Base-by-base conservation (phyloP, 2,329 filamentous ascomycete species). In the Ceratocystis huliohia region DNA sequence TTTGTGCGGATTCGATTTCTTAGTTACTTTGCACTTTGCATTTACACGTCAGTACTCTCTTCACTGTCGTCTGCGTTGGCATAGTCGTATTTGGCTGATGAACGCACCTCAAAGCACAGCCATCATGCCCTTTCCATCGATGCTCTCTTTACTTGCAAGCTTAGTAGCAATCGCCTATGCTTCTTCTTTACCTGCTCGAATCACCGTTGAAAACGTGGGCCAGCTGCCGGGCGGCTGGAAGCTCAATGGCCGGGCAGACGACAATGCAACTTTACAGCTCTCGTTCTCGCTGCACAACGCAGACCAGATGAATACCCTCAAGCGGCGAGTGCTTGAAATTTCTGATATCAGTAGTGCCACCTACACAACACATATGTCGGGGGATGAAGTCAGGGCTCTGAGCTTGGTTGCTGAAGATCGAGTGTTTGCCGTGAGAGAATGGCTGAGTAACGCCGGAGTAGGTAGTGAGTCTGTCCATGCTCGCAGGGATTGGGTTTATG, bases 311-410 rank as follows among this genome's bases (percentile, higher is more conserved):
- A 61, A 68, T 3, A 33, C 8, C 22, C 65, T 69, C 6, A 66
- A 68, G 48, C 65, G 61, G 10, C 68, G 61, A 13, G 65, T 69
- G 22, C 33, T 65, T 10, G 45, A 62, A n/a, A 61, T 48, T 33
- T 81, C 81, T 1, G 78, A 80, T 0, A 81, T 81, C 0, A 74
- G 72, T 3, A 75, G 79, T 66, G 66, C 71, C 0, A 76, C 74
- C 20, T 83, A 83, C 67, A 81, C 82, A 20, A 28, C 59, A 17
- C 74, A 77, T 66, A 71, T 81, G 7, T 75, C 74, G 0, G 69
- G 71, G 6, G 71, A 74, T 3, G 74, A 81, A 41, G 72, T 78
- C 2, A 70, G 71, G 0, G 67, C 70, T 4, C 75, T 78, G 63
- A 75, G 77, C 50, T 69, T 71, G 7, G 76, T 79, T 0, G 71